Evolutionary conservation across 352 stramenopile species (phyloP).

Genomic region (Phytophthora tubulina): DNA sequence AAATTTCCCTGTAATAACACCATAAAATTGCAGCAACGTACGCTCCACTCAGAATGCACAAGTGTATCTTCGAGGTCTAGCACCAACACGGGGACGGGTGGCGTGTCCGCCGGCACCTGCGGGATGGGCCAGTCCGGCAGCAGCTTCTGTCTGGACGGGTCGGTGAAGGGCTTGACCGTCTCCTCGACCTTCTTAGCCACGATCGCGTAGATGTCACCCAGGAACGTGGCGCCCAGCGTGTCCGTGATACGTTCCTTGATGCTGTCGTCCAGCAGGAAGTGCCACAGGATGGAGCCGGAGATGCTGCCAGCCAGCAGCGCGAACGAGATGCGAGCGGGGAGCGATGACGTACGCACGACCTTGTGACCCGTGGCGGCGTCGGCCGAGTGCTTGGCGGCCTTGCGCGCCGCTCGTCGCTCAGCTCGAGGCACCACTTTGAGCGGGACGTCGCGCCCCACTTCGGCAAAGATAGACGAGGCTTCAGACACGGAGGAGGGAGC

Average conservation of each 20-base stretch:
- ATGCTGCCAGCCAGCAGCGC: constrained; percentile 71
- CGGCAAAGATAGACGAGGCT: constrained; percentile 27
- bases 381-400: constrained; percentile 47
- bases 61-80: constrained; percentile 90
- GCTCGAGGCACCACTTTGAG: constrained; percentile 69
- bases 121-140: constrained; percentile 90
- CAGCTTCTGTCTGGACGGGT: constrained; percentile 84
- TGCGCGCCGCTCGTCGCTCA: constrained; percentile 65
- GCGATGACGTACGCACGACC: constrained; percentile 76
- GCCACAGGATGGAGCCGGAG: constrained; percentile 71
- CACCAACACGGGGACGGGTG: constrained; percentile 83
- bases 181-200: constrained; percentile 74
- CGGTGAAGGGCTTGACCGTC: constrained; percentile 77
- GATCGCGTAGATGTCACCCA: constrained; percentile 74
- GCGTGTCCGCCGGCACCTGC: constrained; percentile 78
- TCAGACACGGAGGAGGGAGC: constrained; percentile 18
- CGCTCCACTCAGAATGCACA: constrained; percentile 90
- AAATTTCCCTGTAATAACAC: background rate
- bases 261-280: constrained; percentile 75
- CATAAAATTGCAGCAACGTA: constrained; percentile 53
- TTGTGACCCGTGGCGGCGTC: constrained; percentile 40
- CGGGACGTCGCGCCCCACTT: constrained; percentile 66
- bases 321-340: constrained; percentile 79
- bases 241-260: constrained; percentile 58
- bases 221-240: constrained; percentile 61